Conservation (phyloP, 2,329 filamentous ascomycete genomes). For the Eutypa lata region DNA sequence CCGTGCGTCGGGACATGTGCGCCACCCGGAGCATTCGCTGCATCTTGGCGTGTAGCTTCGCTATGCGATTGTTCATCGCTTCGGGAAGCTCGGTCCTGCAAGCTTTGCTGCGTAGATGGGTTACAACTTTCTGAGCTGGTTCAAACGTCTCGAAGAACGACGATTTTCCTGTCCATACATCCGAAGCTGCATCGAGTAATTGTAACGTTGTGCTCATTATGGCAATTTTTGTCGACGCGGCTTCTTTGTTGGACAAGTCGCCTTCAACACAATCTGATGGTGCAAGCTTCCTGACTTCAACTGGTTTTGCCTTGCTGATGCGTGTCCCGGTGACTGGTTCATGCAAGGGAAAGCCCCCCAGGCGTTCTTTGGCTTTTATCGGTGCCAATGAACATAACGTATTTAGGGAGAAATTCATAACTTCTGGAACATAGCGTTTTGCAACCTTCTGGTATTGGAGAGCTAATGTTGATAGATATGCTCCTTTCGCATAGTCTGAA, state of each 20-base stretch:
- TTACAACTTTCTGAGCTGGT: conserved; percentile 57
- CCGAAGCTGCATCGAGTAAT: conserved; percentile 65
- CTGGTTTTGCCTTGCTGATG: conserved; percentile 40
- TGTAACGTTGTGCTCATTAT: conserved; percentile 61
- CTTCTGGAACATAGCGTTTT: conserved; percentile 86
- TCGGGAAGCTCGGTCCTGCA: conserved; percentile 50
- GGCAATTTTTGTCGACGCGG: conserved; percentile 42
- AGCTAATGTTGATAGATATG: conserved; percentile 74
- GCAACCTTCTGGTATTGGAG: conserved; percentile 80
- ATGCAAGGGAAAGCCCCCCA: conserved; percentile 61
- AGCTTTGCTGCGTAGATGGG: conserved; percentile 56
- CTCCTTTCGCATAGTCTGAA: conserved; percentile 67
- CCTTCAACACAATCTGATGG: conserved; percentile 54
- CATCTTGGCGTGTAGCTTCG: conserved; percentile 44
- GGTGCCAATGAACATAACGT: conserved; percentile 68
- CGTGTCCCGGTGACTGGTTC: conserved; percentile 50
- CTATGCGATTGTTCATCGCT: conserved; percentile 36
- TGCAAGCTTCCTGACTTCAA: conserved; percentile 48
- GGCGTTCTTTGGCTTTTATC: conserved; percentile 38
- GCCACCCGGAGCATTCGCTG: conserved; percentile 58
- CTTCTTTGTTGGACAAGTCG: conserved; percentile 30
- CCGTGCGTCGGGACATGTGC: conserved; percentile 66
- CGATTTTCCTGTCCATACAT: conserved; percentile 69
- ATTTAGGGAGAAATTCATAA: conserved; percentile 77
- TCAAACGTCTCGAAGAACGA: conserved; percentile 78